Base-by-base conservation (phyloP, 352 stramenopile species). In the Phytophthora fragariaefolia region DNA sequence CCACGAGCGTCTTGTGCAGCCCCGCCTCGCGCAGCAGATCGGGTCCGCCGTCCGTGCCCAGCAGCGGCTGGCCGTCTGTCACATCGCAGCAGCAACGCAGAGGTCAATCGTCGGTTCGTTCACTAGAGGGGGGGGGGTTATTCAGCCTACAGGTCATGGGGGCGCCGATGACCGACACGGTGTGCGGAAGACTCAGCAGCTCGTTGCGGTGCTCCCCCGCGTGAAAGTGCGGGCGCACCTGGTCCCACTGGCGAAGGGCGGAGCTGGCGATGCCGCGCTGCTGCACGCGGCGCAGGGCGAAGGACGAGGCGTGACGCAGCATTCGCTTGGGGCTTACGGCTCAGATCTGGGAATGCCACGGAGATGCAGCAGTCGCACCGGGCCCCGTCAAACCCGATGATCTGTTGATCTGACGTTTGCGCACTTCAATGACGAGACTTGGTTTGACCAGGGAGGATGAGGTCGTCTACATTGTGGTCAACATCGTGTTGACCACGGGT, bases 141-240 rank as follows among this genome's bases (percentile, higher is more conserved):
- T 43, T 8, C n/a, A 15, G 69, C 80, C 38, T 72, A 96, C 88
- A 89, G 9, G 87, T 96, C 88, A 96, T 96, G 22, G 88, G 88
- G n/a, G 86, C 88, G 66, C 88, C 88, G 47, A 96, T 96, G 40
- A 96, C 63, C 0, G 85, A 74, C 38, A 93, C 88, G 0, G 88
- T 95, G 54, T 90, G 79, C 38, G 87, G 87, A 43, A 77, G 58
- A 34, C 64, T 63, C 46, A 96, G 58, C 52, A 81, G 52, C 55
- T 77, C 65, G 67, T 91, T 94, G 59, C 58, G 65, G 27, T 89
- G 57, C 17, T 82, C 74, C n/a, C 51, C 60, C 5, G 84, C 65
- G 71, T 94, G 86, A 45, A 77, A 58, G 55, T 93, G 84, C n/a
- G 76, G 63, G 8, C 80, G 83, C 64, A 92, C 80, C 61, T 92